Evolutionary conservation across 139 green algal genomes (phyloP).

Genomic region (Pleodorina starrii): DNA sequence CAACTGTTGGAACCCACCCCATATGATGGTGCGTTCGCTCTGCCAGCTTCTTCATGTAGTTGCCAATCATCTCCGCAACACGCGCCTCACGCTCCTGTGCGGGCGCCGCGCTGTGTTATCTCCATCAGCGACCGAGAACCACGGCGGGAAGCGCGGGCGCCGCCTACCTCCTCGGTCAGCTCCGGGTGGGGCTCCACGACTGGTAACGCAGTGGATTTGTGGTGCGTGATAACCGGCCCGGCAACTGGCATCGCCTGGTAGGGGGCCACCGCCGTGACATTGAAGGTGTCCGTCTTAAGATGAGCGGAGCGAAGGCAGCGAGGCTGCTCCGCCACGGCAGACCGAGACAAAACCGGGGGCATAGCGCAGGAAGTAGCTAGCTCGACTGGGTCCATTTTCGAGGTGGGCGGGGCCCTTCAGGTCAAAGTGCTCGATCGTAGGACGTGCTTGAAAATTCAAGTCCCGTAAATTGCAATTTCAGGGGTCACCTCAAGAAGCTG

Average conservation of each 20-base stretch:
- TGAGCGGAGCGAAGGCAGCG: slow-evolving; percentile 32
- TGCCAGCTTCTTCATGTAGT: slow-evolving; percentile 86
- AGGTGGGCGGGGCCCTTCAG: too few relatives aligned
- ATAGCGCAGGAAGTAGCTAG: slow-evolving; percentile 48
- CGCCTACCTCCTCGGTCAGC: slow-evolving; percentile 69
- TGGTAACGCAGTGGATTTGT: slow-evolving; percentile 72
- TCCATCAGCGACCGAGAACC: too few relatives aligned
- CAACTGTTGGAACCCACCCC: slow-evolving; percentile 66
- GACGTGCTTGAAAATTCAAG: too few relatives aligned
- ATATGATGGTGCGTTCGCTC: slow-evolving; percentile 90
- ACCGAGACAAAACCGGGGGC: slow-evolving; percentile 21
- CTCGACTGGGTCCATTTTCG: slow-evolving; percentile 46
- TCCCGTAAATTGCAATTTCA: too few relatives aligned
- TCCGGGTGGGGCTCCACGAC: slow-evolving; percentile 71
- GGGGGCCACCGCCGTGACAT: slow-evolving; percentile 65
- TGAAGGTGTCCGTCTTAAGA: slow-evolving; percentile 49
- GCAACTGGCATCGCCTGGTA: slow-evolving; percentile 90
- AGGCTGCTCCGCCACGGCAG: not conserved
- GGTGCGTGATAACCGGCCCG: slow-evolving; percentile 76
- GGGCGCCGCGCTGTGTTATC: not conserved
- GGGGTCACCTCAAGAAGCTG: too few relatives aligned
- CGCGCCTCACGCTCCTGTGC: slow-evolving; percentile 78
- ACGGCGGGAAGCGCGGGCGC: not conserved
- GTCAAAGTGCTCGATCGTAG: too few relatives aligned
- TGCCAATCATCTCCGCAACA: slow-evolving; percentile 78